Evolutionary conservation across 768 basidiomycete genomes (phyloP).

Genomic region (Agaricus subrufescens): DNA sequence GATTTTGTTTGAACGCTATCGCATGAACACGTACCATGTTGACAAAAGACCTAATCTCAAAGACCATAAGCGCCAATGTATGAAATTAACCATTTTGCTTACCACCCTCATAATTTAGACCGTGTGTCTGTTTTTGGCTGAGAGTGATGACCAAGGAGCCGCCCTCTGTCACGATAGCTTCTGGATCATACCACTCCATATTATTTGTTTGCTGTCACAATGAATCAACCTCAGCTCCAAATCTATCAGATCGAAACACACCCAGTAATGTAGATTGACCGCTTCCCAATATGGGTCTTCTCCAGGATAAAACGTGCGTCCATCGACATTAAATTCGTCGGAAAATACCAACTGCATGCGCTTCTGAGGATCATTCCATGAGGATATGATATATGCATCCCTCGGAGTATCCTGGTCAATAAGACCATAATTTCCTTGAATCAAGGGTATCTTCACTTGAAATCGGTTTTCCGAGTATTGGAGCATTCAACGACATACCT

Average conservation of each 20-base stretch:
- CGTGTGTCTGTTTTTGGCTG: conserved; percentile 56
- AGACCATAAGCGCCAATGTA: background rate
- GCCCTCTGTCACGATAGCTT: conserved; percentile 64
- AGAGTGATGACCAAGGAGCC: conserved; percentile 77
- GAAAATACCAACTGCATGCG: conserved; percentile 60
- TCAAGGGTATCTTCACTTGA: conserved; percentile 49
- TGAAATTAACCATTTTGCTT: conserved; percentile 23
- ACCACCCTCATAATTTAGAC: conserved; percentile 68
- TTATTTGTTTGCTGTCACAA: conserved; percentile 47
- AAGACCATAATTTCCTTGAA: conserved; percentile 49
- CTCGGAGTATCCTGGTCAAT: conserved; percentile 56
- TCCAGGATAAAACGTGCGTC: conserved; percentile 73
- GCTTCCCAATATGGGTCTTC: conserved; percentile 88
- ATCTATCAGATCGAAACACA: conserved; percentile 16
- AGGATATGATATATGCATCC: conserved; percentile 46
- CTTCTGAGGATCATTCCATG: conserved; percentile 51
- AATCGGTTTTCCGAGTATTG: conserved; percentile 1
- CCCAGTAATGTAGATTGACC: conserved; percentile 77
- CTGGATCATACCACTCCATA: conserved; percentile 87
- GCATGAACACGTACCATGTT: conserved; percentile 31
- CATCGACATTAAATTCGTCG: conserved; percentile 74
- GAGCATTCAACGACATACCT: conserved; percentile 26
- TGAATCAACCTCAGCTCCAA: background rate
- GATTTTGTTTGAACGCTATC: background rate
- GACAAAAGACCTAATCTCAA: conserved; percentile 35